These are phyloP conservation scores for Tetratostichococcus sp. DNA, from an alignment of 139 green algal genomes.

Conservation along the genomic window DNA sequence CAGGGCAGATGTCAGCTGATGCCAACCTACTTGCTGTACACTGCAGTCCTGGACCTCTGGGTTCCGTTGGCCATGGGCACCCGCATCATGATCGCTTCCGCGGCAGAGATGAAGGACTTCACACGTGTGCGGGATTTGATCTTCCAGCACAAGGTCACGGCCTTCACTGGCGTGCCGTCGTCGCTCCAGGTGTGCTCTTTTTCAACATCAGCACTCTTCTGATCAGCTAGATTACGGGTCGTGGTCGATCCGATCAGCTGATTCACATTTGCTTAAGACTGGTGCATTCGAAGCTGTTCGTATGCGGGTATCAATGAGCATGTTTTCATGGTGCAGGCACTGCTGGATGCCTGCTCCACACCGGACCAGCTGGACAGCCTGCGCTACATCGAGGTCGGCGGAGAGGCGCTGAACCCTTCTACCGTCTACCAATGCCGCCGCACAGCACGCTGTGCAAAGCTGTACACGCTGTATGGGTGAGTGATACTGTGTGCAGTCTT, in stretches of 20 bases:
- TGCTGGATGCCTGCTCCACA: not conserved
- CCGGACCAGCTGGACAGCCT: not conserved
- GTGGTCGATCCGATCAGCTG: too few species aligned
- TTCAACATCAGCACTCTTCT: too few species aligned
- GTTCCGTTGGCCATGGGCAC: slow-evolving; percentile 11
- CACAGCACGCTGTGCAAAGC: not conserved
- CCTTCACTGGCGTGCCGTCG: slow-evolving; percentile 6
- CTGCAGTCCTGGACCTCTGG: slow-evolving; percentile 21
- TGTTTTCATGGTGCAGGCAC: not conserved
- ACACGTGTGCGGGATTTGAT: slow-evolving; percentile 14
- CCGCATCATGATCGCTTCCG: slow-evolving; percentile 11
- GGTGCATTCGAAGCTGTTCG: too few species aligned
- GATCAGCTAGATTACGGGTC: too few species aligned
- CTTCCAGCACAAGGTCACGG: slow-evolving; percentile 13
- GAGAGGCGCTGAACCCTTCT: not conserved
- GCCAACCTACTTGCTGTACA: too few species aligned
- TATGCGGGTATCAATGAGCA: too few species aligned
- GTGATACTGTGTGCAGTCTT: too few species aligned
- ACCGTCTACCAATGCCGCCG: not conserved
- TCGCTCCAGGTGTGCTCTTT: not conserved
- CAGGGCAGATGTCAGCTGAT: too few species aligned
- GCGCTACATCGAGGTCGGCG: not conserved
- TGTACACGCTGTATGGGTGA: slow-evolving; percentile 23
- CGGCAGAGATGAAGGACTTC: slow-evolving; percentile 21
- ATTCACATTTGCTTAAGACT: too few species aligned